Conservation (phyloP, 2,329 filamentous ascomycete species). For the Calonectria leucothoes region DNA sequence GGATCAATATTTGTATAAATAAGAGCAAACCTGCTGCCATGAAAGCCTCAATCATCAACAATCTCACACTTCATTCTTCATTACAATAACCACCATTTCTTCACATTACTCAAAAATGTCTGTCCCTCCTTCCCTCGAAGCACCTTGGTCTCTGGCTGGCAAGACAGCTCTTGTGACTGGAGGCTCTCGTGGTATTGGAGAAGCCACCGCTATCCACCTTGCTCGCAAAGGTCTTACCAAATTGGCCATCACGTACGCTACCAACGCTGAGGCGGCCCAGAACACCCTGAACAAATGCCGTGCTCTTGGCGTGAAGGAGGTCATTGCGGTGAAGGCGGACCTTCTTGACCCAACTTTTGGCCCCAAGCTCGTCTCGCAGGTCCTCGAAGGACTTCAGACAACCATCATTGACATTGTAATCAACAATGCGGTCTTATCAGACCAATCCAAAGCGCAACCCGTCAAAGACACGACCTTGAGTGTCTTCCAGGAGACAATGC, state of each 20-base stretch:
- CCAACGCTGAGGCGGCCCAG: neutral
- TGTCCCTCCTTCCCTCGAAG: neutral
- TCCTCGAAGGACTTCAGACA: neutral
- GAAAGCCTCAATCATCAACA: neutral
- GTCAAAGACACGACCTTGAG: neutral
- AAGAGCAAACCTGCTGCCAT: neutral
- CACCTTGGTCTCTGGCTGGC: constrained; percentile 3
- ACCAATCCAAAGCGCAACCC: neutral
- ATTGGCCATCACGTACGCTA: constrained; percentile 17
- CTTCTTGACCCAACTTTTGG: neutral
- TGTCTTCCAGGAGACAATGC: neutral
- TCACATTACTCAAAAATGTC: neutral
- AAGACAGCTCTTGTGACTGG: constrained; percentile 22
- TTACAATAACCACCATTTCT: neutral
- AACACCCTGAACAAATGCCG: neutral
- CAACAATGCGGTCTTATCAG: neutral
- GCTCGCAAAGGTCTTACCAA: constrained; percentile 15
- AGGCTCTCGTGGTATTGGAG: constrained; percentile 15
- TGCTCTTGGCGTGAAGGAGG: neutral
- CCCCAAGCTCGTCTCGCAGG: neutral
- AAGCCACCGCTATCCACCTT: constrained; percentile 15
- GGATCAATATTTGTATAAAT: neutral
- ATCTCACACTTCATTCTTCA: neutral
- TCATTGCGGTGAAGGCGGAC: neutral
- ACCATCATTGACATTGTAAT: neutral